Base-by-base conservation (phyloP, 2,329 filamentous ascomycete genomes). In the Scolecobasidium constrictum region DNA sequence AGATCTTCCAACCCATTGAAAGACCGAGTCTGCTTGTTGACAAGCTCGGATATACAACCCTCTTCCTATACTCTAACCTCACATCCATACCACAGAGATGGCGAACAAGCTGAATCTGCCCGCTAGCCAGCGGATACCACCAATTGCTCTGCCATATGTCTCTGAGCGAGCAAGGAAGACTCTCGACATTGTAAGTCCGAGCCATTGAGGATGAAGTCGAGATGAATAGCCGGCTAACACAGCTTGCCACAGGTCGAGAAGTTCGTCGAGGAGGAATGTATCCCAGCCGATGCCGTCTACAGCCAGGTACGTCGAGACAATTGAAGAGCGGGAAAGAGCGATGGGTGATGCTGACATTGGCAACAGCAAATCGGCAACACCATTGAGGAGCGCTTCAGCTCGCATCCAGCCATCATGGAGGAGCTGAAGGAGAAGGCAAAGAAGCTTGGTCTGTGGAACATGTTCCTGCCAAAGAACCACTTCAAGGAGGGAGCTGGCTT, bases 401-500 rank as follows among this genome's bases (percentile, higher is more conserved):
- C 71, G 31, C 83, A 93, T 60, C 90, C 92, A 1, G 60, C 72
- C 34, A 73, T 96, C 53, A 75, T 98, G 48, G 92, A 98, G 52
- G 81, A 92, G 43, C 75, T 98, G 53, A 96, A 96, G 74, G 69
- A 66, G 50, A 84, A 87, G 62, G 92, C 90, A 35, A 76, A 73
- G 57, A 73, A 82, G 53, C 74, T 94, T 19, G 92, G 90, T 1
- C 72, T 98, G 36, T 98, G 92, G 92, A 98, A 98, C 67, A 83
- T 98, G 81, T 98, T 98, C 72, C 66, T 98, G 52, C 86, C 92
- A 50, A 90, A 84, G 69, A 87, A 81, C 54, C 88, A 95, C 67
- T 96, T 95, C 73, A 86, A 83, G 62, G 86, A 95, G 68, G 93
- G 87, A 1, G 87, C 90, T 18, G 92, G 92, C 23, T 95, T 86